Conservation (phyloP, 2,329 filamentous ascomycete genomes). For the Ceratocystis variospora region DNA sequence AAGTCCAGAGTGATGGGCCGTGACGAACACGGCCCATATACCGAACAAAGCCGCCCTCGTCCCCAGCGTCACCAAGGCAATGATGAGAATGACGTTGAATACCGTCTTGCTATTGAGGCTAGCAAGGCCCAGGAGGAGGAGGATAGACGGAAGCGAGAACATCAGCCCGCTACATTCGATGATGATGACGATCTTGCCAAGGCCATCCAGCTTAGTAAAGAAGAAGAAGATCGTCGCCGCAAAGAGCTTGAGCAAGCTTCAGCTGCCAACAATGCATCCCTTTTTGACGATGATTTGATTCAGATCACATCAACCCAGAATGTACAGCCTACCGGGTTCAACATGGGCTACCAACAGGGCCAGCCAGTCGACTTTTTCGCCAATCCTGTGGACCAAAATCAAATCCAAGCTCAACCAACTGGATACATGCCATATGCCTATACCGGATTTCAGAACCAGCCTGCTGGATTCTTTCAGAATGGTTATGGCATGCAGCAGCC, state of each 20-base stretch:
- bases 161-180: conserved; percentile 37
- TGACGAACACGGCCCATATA: conserved; percentile 55
- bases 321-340: conserved; percentile 75
- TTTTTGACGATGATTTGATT: conserved; percentile 71
- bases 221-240: conserved; percentile 81
- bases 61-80: conserved; percentile 38
- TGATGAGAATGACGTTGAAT: conserved; percentile 82
- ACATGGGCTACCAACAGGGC: conserved; percentile 96
- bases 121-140: conserved; percentile 94
- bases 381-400: conserved; percentile 72
- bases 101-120: conserved; percentile 78
- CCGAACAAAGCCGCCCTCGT: conserved; percentile 29
- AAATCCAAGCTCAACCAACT: conserved; percentile 65
- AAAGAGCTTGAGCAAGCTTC: conserved; percentile 54
- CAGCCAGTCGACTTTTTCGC: conserved; percentile 94
- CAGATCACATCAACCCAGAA: conserved; percentile 40
- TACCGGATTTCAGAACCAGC: conserved; percentile 37
- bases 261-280: conserved; percentile 64
- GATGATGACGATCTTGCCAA: conserved; percentile 84
- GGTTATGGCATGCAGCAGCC: conserved; percentile 54
- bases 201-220: conserved; percentile 85
- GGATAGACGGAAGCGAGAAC: conserved; percentile 60
- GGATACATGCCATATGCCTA: conserved; percentile 50
- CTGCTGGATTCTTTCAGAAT: conserved; percentile 46
- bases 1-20: conserved; percentile 91